These are phyloP conservation scores for Microsporum audouinii DNA, from an alignment of 2,329 filamentous ascomycete genomes.

Conservation along the genomic window DNA sequence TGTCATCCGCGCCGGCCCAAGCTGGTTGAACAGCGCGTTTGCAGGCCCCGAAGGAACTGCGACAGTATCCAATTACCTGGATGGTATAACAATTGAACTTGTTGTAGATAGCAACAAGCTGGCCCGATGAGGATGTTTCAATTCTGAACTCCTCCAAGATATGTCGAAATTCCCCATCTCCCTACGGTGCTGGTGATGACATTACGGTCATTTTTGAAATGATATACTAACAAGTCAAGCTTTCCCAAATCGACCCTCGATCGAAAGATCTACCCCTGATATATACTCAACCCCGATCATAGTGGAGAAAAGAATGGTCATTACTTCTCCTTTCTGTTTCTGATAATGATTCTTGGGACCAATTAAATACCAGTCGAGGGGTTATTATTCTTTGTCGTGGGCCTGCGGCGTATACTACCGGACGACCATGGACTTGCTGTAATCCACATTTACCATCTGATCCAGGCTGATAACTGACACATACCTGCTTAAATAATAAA, in stretches of 20 bases:
- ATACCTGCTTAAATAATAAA: background rate
- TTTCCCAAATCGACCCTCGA: background rate
- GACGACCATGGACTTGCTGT: too few relatives aligned
- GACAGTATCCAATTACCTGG: background rate
- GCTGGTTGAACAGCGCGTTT: background rate
- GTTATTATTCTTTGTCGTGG: background rate
- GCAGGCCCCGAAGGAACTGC: background rate
- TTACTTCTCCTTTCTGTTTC: background rate
- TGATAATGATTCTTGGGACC: background rate
- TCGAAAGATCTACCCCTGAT: background rate
- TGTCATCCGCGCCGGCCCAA: background rate
- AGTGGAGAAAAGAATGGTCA: background rate
- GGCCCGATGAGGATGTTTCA: background rate
- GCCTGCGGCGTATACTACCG: background rate
- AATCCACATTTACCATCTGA: background rate
- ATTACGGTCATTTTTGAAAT: background rate
- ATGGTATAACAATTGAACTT: background rate
- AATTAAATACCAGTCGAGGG: too few relatives aligned
- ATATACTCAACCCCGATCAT: background rate
- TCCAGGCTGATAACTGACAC: background rate
- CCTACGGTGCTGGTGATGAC: background rate
- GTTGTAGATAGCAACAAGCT: background rate
- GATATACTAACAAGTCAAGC: background rate
- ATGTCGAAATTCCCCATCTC: background rate
- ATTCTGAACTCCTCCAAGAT: background rate